Base-by-base conservation (phyloP, 2,329 filamentous ascomycete genomes). In the Microcyclospora pomicola region DNA sequence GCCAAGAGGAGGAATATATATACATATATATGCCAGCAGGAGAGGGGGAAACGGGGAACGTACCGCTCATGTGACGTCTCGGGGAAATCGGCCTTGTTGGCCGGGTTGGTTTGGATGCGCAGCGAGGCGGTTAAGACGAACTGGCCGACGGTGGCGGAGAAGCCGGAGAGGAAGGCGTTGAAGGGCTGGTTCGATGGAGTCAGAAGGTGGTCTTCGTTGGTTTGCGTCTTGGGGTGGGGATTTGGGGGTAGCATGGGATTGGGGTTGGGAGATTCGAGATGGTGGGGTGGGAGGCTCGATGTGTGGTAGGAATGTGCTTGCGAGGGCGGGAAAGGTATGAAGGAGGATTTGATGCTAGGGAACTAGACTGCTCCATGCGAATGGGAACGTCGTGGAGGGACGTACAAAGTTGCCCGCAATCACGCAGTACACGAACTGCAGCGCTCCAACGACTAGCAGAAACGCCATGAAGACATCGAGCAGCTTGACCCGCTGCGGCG, bases 151-250 rank as follows among this genome's bases (percentile, higher is more conserved):
- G 88, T 91, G 12, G 88, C 85, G 44, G 77, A 79, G 68, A 98
- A 98, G 34, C 91, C 92, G 27, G 87, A 84, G 27, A 98, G 76
- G 68, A 98, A 98, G 47, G 92, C 91, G 61, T 98, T 98, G 72
- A 98, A 98, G 9, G 91, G 91, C 88, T 96, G 35, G 24, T 24
- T 19, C 7, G 19, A 12, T 16, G 30, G 13, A 33, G 19, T 24
- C 7, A 24, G 19, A 7, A 24, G 19, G 5, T 24, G 19, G 7
- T 7, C 7, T 24, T 24, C 19, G 4, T n/a, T n/a, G n/a, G n/a
- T n/a, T n/a, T n/a, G n/a, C n/a, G n/a, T n/a, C n/a, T n/a, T 24
- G 19, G 19, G 4, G 7, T 7, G 19, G 19, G 19, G 19, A 24
- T 5, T 24, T 4, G 19, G 7, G 19, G 19, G 19, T 7, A 24